These are phyloP conservation scores for Acacia acuminata DNA, from an alignment of 306 rosid species.

Conservation along the genomic window DNA sequence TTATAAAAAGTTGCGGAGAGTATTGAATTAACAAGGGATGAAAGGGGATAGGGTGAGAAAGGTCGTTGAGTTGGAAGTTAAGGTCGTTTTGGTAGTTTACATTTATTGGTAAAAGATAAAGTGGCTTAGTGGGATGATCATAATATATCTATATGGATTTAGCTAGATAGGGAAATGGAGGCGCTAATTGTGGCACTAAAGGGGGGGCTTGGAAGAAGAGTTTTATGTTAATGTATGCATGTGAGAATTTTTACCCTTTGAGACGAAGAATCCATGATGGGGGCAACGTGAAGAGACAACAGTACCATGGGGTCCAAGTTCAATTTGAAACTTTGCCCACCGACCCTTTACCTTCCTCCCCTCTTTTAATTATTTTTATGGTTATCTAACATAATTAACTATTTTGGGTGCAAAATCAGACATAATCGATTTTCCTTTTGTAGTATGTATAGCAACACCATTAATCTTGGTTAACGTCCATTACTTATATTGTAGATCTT, in stretches of 20 bases:
- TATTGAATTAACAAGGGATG: not conserved
- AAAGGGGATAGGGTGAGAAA: not conserved
- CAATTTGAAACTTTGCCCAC: not conserved
- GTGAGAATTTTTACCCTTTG: not conserved
- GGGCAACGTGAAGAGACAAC: not conserved
- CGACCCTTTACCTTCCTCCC: not conserved
- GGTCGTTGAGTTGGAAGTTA: slow-evolving; percentile 18
- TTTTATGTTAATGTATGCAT: not conserved
- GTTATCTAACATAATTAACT: too few relatives aligned
- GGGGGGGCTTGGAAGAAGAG: not conserved
- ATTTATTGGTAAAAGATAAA: not conserved
- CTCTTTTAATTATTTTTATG: not conserved
- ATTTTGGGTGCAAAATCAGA: too few relatives aligned
- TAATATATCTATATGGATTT: not conserved
- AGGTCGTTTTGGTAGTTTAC: slow-evolving; percentile 13
- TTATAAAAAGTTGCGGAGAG: too few relatives aligned
- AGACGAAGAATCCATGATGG: not conserved
- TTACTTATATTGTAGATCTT: too few relatives aligned
- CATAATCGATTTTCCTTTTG: too few relatives aligned
- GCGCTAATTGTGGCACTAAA: slow-evolving; percentile 23
- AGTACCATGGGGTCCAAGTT: not conserved
- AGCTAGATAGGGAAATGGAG: not conserved
- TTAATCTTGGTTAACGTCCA: too few relatives aligned
- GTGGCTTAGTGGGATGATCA: not conserved
- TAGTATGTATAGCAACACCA: too few relatives aligned